Conservation (phyloP, 495 filamentous ascomycete genomes). For the Tuber melanosporum region DNA sequence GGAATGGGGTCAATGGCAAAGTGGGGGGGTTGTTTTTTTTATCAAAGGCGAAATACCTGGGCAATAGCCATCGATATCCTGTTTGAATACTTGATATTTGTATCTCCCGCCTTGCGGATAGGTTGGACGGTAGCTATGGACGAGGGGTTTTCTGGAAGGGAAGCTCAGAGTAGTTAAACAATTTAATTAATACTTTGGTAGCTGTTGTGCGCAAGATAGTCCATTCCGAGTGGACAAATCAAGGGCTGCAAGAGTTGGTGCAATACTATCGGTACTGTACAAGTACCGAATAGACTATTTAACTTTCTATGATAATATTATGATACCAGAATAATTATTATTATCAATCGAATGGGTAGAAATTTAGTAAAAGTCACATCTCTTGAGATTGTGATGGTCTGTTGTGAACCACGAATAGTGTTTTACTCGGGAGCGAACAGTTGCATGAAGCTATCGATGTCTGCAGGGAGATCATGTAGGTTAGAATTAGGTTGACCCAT, state of each 20-base stretch:
- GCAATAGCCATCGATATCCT: neutral
- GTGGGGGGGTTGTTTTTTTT: neutral
- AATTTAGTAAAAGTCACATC: neutral
- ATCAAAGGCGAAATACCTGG: neutral
- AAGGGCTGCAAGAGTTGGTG: neutral
- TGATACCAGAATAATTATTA: neutral
- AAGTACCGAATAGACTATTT: neutral
- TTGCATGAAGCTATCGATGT: neutral
- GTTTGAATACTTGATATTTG: neutral
- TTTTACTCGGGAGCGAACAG: neutral
- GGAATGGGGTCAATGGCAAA: neutral
- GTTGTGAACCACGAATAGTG: neutral
- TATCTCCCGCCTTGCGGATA: neutral
- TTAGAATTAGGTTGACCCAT: neutral
- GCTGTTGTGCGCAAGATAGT: neutral
- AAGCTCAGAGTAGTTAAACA: conserved; percentile 1
- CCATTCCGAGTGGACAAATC: neutral
- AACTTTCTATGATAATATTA: neutral
- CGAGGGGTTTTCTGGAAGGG: neutral
- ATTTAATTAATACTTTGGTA: neutral
- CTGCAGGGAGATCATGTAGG: conserved; percentile 3
- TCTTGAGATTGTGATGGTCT: neutral
- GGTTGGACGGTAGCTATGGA: neutral
- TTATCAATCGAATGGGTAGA: neutral
- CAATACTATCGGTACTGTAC: no score